Evolutionary conservation across 2,329 filamentous ascomycete species (phyloP), one percentile per base, ranked within the genome.

Genomic region (Cladosporium sp.): DNA sequence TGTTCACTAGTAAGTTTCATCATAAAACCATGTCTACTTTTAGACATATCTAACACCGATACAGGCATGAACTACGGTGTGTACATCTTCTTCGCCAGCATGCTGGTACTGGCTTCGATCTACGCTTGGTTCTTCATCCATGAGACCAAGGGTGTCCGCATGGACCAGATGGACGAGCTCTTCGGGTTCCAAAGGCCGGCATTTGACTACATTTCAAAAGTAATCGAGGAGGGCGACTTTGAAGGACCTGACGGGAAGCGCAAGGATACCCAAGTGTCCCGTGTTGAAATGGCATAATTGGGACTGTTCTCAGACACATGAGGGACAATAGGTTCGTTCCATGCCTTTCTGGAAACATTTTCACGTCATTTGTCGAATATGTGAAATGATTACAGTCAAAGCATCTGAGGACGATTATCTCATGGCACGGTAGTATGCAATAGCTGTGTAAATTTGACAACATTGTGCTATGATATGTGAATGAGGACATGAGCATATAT

Each of bases 71-170:
- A 47, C n/a, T 75, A 69, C 58, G 72, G 73, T 2, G 71, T 70
- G 0, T 75, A 73, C 56, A 68, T 76, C 44, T 75, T 77, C 65
- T 77, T 76, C 56, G 75, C 72, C 2, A 67, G 60, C 3, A 68
- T 66, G 58, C 63, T 75, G 49, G 60, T 75, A n/a, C 61, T 67
- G 17, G 73, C 73, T 4, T 70, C 66, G 19, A 56, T 71, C 9
- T 76, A 72, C 59, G 71, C 73, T 1, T 76, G 65, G 61, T 75
- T 75, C 63, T 74, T 70, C 60, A 71, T 74, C 32, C 70, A 70
- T 28, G 72, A 74, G 61, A 74, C 72, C 0, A 74, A 74, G 52
- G 72, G 72, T 8, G 53, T 74, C 25, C 64, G 69, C 3, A 65
- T 72, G 42, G 72, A 74, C 37, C 70, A 74, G 61, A 73, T 74